A percentile compares a stretch with the other conserved stretches of the same genome.
phyloP scores from a whole-genome alignment of 2,329 filamentous ascomycete genomes.

The Thermothelomyces thermophilus region DNA sequence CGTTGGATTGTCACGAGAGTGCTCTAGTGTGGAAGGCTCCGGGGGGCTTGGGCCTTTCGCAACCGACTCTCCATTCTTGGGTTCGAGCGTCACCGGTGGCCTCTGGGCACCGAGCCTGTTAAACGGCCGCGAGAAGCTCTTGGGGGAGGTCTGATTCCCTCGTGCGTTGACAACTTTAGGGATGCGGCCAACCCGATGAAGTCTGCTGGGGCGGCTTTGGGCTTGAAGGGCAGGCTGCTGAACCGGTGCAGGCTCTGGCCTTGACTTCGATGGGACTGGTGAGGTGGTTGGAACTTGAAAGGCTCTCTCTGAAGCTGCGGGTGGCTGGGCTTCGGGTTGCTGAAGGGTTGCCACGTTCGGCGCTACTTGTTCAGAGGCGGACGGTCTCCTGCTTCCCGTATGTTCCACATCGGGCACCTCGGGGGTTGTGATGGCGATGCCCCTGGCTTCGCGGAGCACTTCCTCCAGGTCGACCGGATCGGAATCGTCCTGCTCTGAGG shows the following conservation, averaged over 20 bases:
- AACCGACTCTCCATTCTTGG: conserved; percentile 36
- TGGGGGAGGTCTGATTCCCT: conserved; percentile 59
- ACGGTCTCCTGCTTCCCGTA: conserved; percentile 12
- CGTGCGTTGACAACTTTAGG: conserved; percentile 70
- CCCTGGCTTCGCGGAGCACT: conserved; percentile 44
- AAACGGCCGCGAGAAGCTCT: conserved; percentile 84
- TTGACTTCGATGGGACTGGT: background rate
- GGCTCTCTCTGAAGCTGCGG: background rate
- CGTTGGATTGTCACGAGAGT: conserved; percentile 32
- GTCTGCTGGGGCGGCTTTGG: conserved; percentile 49
- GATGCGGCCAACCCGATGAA: conserved; percentile 79
- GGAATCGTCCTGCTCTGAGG: conserved; percentile 44
- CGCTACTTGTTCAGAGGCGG: conserved; percentile 8
- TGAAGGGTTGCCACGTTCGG: background rate
- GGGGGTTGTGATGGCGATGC: conserved; percentile 27
- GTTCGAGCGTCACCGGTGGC: conserved; percentile 26
- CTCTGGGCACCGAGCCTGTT: conserved; percentile 46
- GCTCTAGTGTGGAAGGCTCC: conserved; percentile 36
- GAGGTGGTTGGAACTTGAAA: conserved; percentile 7
- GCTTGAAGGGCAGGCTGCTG: conserved; percentile 8
- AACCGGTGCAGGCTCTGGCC: background rate
- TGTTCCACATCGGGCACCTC: conserved; percentile 6
- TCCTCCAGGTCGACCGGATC: conserved; percentile 39
- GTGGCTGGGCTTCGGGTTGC: background rate
- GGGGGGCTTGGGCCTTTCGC: conserved; percentile 44